Conservation (phyloP, 2,329 filamentous ascomycete genomes). For the Teratosphaeria nubilosa region DNA sequence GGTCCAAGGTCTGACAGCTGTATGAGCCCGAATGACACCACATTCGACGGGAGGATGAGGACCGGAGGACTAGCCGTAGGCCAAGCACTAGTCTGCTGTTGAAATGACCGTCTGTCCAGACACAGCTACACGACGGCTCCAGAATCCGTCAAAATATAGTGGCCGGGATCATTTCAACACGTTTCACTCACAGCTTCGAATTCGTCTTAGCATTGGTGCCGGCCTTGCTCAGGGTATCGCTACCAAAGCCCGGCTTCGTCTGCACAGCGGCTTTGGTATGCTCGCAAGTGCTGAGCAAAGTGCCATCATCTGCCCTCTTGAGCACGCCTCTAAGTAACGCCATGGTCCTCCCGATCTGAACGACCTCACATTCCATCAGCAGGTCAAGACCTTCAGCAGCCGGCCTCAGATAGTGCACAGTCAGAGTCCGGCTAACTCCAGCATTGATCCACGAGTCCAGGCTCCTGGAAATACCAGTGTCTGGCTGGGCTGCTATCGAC, state of each 20-base stretch:
- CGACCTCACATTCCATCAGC: conserved; percentile 34
- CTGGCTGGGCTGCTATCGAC: conserved; percentile 13
- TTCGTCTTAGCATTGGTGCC: background rate
- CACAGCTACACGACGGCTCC: background rate
- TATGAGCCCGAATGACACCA: no score
- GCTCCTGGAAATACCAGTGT: background rate
- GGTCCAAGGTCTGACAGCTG: no score
- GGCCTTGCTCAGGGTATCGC: background rate
- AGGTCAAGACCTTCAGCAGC: conserved; percentile 31
- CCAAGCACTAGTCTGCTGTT: background rate
- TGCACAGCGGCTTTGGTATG: conserved; percentile 25
- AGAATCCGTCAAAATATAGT: background rate
- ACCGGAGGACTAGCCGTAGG: background rate
- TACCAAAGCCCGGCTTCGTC: conserved; percentile 8
- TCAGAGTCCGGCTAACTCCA: conserved; percentile 34
- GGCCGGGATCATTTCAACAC: background rate
- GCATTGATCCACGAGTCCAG: conserved; percentile 33
- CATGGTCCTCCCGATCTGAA: conserved; percentile 34
- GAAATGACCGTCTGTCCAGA: background rate
- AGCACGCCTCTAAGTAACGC: conserved; percentile 32
- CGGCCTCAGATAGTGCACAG: conserved; percentile 37
- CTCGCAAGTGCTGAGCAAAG: conserved; percentile 26
- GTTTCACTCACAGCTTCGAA: background rate
- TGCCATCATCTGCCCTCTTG: conserved; percentile 25
- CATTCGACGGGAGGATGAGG: no score